phyloP scores from a whole-genome alignment of 2,329 filamentous ascomycete species.

The Clarireedia hainanense region DNA sequence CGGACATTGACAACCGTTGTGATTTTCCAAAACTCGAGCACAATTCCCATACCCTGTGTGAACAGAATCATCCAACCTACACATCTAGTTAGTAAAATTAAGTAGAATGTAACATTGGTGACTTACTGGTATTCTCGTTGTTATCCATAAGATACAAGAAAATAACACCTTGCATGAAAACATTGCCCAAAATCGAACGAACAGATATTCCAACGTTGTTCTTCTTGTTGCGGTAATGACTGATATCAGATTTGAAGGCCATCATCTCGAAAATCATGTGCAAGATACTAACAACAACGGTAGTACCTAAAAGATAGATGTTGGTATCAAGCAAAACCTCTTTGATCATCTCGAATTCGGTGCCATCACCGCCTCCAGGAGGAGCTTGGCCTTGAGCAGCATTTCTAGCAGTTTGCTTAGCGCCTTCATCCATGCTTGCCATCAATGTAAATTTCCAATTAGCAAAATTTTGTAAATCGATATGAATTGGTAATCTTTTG shows the following conservation, averaged over 20 bases:
- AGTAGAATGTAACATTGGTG: background rate
- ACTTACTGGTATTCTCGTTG: conserved; percentile 73
- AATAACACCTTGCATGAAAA: conserved; percentile 94
- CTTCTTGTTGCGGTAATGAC: conserved; percentile 99
- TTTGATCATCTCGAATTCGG: conserved; percentile 95
- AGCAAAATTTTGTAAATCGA: conserved; percentile 73
- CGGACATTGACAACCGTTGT: conserved; percentile 91
- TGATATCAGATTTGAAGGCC: conserved; percentile 95
- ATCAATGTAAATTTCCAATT: conserved; percentile 88
- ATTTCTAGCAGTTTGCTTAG: conserved; percentile 73
- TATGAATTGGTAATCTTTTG: conserved; percentile 69
- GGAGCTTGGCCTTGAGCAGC: conserved; percentile 52
- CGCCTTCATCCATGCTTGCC: conserved; percentile 76
- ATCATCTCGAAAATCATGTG: conserved; percentile 95
- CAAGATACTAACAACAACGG: conserved; percentile 73
- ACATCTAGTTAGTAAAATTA: conserved; percentile 27
- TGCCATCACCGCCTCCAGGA: conserved; percentile 75
- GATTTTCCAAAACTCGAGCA: conserved; percentile 85
- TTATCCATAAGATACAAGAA: conserved; percentile 97
- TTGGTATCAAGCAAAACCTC: conserved; percentile 92
- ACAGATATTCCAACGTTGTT: conserved; percentile 96
- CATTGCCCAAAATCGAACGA: conserved; percentile 90
- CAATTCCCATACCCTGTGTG: conserved; percentile 61
- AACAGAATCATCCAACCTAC: conserved; percentile 86
- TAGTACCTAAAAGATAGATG: conserved; percentile 79